Percentiles rank a stretch among this genome's conserved stretches.
phyloP scores from a whole-genome alignment of 371 early-diverging fungal species.

The Mucor indicus region DNA sequence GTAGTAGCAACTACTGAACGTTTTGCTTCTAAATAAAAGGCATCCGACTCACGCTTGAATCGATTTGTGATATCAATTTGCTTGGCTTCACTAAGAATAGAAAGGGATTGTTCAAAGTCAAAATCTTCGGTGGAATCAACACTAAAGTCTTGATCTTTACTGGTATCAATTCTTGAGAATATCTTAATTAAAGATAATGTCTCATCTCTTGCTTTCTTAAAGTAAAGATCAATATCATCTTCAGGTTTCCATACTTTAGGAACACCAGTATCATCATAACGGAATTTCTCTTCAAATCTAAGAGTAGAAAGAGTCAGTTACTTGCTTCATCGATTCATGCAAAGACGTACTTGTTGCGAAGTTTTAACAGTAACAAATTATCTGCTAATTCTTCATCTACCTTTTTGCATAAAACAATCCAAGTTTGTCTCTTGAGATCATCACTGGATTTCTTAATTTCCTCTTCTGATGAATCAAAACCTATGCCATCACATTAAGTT shows the following conservation, averaged over 20 bases:
- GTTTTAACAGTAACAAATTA: conserved; percentile 72
- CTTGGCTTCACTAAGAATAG: conserved; percentile 66
- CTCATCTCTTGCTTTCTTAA: conserved; percentile 72
- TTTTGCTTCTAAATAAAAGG: conserved; percentile 93
- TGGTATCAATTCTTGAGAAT: conserved; percentile 59
- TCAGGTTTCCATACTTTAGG: conserved; percentile 94
- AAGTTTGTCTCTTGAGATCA: conserved; percentile 63
- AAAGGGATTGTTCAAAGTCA: conserved; percentile 63
- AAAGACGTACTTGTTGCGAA: conserved; percentile 49
- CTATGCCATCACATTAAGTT: conserved; percentile 13
- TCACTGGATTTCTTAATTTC: conserved; percentile 49
- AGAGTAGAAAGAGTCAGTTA: background rate
- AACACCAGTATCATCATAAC: conserved; percentile 90
- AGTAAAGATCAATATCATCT: conserved; percentile 91
- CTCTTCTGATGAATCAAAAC: conserved; percentile 58
- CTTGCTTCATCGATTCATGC: background rate
- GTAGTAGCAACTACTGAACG: conserved; percentile 88
- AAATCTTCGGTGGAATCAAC: conserved; percentile 54
- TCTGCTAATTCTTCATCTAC: conserved; percentile 85
- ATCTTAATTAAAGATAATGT: conserved; percentile 65
- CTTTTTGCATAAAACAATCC: conserved; percentile 71
- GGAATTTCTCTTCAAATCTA: conserved; percentile 87
- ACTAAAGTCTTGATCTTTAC: conserved; percentile 36
- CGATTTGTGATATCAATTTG: conserved; percentile 76
- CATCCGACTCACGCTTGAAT: conserved; percentile 89